A percentile compares a stretch with the other conserved stretches of the same genome.
These are phyloP conservation scores for Eleusine coracana DNA, from an alignment of 176 grass and related monocot genomes.

Conservation along the genomic window DNA sequence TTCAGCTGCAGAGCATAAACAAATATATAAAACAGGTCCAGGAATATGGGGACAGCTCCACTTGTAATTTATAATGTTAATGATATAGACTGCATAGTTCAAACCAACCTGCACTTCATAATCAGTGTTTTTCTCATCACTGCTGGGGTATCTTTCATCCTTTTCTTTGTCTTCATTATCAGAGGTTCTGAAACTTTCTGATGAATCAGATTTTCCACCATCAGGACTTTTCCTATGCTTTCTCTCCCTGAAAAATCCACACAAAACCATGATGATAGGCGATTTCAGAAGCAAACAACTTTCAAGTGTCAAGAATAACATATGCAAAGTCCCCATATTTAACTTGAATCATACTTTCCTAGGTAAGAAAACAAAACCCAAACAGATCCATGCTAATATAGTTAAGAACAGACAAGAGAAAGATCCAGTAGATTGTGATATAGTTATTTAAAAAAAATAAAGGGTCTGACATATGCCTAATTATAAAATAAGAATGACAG, in stretches of 20 bases:
- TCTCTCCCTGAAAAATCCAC: slow-evolving; percentile 51
- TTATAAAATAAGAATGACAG: not conserved
- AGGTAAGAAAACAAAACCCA: slow-evolving; percentile 4
- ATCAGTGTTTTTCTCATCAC: slow-evolving; percentile 60
- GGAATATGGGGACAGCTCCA: slow-evolving; percentile 1
- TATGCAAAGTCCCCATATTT: not conserved
- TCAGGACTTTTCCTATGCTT: slow-evolving; percentile 59
- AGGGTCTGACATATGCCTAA: not conserved
- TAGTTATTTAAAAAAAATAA: not conserved
- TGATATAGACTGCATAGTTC: slow-evolving; percentile 18
- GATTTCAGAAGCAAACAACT: slow-evolving; percentile 24
- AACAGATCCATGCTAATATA: not conserved
- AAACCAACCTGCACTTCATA: slow-evolving; percentile 68
- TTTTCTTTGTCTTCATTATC: slow-evolving; percentile 60
- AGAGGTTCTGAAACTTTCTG: slow-evolving; percentile 61
- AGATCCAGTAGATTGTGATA: not conserved
- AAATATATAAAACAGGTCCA: slow-evolving; percentile 32
- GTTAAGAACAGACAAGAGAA: not conserved
- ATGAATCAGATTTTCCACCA: slow-evolving; percentile 59
- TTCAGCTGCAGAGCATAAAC: slow-evolving; percentile 52
- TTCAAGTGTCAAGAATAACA: slow-evolving; percentile 16
- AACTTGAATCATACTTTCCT: slow-evolving; percentile 8
- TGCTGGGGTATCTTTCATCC: slow-evolving; percentile 38
- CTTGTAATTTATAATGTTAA: slow-evolving; percentile 18
- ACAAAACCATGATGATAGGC: slow-evolving; percentile 25